These are phyloP conservation scores for Globisporangium barbulae DNA, from an alignment of 352 stramenopile species.

Conservation along the genomic window DNA sequence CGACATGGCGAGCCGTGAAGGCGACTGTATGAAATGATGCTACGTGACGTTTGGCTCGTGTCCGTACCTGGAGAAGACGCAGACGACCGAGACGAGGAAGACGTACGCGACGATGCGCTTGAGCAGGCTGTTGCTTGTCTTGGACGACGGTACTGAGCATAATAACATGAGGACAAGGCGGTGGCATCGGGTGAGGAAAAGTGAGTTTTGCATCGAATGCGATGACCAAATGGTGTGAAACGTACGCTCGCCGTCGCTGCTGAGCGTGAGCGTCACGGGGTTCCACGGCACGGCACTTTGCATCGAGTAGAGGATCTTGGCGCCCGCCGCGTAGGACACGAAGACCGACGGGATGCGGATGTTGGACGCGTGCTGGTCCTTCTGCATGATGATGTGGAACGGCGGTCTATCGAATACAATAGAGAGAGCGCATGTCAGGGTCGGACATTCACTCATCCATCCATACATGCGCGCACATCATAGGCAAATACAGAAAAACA, in stretches of 20 bases:
- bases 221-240: too few relatives aligned
- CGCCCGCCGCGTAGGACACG: conserved; percentile 60
- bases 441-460: too few relatives aligned
- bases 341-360: conserved; percentile 72
- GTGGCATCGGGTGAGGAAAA: too few relatives aligned
- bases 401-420: conserved; percentile 34
- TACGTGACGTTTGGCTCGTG: too few relatives aligned
- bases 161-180: too few relatives aligned
- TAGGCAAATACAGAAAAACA: conserved; percentile 7
- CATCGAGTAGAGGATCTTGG: conserved; percentile 45
- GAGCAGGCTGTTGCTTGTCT: conserved; percentile 53
- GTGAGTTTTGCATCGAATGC: too few relatives aligned
- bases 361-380: conserved; percentile 63
- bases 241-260: conserved; percentile 57
- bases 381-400: conserved; percentile 86
- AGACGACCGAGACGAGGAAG: conserved; percentile 77
- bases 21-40: too few relatives aligned
- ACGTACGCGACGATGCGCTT: conserved; percentile 74
- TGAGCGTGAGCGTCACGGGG: conserved; percentile 54
- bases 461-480: too few relatives aligned
- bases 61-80: conserved; percentile 58
- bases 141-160: conserved; percentile 41
- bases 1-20: neutral
- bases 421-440: neutral
- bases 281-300: conserved; percentile 44